These are phyloP conservation scores for Nakazawaea ernobii DNA, from an alignment of 805 yeast species.

Conservation along the genomic window DNA sequence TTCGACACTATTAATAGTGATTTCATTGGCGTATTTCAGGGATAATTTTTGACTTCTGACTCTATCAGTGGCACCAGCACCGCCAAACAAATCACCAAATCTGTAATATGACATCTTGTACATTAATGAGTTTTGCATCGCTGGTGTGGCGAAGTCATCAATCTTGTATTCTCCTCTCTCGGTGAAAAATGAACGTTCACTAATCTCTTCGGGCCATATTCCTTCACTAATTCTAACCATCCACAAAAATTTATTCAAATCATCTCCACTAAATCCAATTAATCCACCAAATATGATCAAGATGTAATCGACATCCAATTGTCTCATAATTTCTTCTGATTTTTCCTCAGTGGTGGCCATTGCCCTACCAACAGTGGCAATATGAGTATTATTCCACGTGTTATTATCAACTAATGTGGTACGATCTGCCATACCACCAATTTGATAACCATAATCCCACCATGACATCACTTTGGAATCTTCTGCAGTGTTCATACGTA, in stretches of 20 bases:
- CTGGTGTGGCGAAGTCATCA: slow-evolving; percentile 71
- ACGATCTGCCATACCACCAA: slow-evolving; percentile 99
- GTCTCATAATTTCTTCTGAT: slow-evolving; percentile 80
- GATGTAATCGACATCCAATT: slow-evolving; percentile 94
- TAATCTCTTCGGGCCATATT: slow-evolving; percentile 98
- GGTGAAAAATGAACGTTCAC: slow-evolving; percentile 80
- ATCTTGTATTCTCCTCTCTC: slow-evolving; percentile 83
- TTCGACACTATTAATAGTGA: slow-evolving; percentile 73
- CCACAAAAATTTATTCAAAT: slow-evolving; percentile 94
- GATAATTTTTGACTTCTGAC: slow-evolving; percentile 71
- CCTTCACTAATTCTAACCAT: slow-evolving; percentile 99
- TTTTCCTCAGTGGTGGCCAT: slow-evolving; percentile 87
- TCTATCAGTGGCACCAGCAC: slow-evolving; percentile 58
- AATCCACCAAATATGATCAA: slow-evolving; percentile 92
- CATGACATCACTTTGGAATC: slow-evolving; percentile 96
- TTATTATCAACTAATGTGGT: slow-evolving; percentile 97
- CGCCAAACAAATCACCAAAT: slow-evolving; percentile 65
- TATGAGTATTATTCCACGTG: slow-evolving; percentile 99
- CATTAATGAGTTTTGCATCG: slow-evolving; percentile 88
- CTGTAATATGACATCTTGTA: slow-evolving; percentile 92
- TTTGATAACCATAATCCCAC: slow-evolving; percentile 99
- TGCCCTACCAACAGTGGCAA: slow-evolving; percentile 98
- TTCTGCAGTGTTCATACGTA: slow-evolving; percentile 95
- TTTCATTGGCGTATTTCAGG: slow-evolving; percentile 24
- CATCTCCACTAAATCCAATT: slow-evolving; percentile 93